Evolutionary conservation across 208 protist genomes (phyloP), one percentile per base, ranked within the genome.

Genomic region (Naegleria lovaniensis): DNA sequence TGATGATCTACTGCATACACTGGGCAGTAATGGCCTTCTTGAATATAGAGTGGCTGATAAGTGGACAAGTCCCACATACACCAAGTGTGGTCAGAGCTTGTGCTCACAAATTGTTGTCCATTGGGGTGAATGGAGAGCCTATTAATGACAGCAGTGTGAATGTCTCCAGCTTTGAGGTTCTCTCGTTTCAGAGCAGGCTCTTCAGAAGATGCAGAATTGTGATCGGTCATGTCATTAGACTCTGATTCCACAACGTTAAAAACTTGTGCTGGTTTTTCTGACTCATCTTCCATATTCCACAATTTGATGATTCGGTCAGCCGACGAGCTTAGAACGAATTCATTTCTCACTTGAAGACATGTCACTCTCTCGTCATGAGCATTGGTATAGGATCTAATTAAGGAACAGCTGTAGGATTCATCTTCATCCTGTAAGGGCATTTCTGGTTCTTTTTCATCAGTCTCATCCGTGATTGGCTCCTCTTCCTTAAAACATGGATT

Each of bases 1-100:
- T 90, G 87, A 41, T 67, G 33, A 16, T 52, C 29, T 33, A 90
- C 39, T 19, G 36, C 29, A 51, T 90, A 90, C 25, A 90, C 55
- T 51, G 55, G 22, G 6, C 3, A 51, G 5, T 19, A 41, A 33
- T 90, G 87, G 51, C 87, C 87, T 79, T 90, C 55, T 83, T 90
- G 87, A 22, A 33, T 6, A 36, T 51, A 90, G 5, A 90, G 16
- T 29, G 5, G 29, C 36, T 75, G 5, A 6, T 36, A 25, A 41
- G 19, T 67, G n/a, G 16, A n/a, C 48, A 90, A 29, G 33, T 90
- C 87, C 51, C 51, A 90, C 3, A 79, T 25, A 29, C 55, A 41
- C 51, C 51, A 90, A 39, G 87, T 90, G 0, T 48, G 19, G 33
- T 90, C 87, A 33, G 39, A 83, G 36, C 38, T 51, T n/a, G 87